Evolutionary conservation across 2,329 filamentous ascomycete species (phyloP).

Genomic region (Calonectria honghensis): DNA sequence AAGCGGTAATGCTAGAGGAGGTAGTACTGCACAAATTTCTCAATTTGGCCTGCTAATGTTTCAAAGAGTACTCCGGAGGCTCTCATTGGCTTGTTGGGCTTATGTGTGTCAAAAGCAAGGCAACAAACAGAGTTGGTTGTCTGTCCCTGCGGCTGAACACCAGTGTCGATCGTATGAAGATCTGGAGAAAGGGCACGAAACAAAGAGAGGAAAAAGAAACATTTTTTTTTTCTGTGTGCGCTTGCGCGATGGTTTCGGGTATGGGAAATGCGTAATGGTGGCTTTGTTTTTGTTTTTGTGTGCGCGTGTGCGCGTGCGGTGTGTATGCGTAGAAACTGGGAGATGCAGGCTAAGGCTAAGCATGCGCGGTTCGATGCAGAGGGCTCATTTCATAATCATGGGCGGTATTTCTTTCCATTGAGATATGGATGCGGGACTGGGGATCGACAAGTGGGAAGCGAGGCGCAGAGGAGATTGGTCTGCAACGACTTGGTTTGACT

Average conservation of each 20-base stretch:
- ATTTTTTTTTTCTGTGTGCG: neutral
- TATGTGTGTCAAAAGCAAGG: neutral
- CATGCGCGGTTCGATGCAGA: neutral
- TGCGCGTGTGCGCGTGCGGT: too few relatives aligned
- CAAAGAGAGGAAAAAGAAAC: neutral
- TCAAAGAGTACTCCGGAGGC: neutral
- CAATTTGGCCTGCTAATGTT: constrained; percentile 16
- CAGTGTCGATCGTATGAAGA: neutral
- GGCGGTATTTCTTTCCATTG: neutral
- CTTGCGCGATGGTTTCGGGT: constrained; percentile 5
- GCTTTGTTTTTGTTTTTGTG: neutral
- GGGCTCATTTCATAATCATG: neutral
- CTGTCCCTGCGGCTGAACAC: constrained; percentile 7
- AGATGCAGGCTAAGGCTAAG: constrained; percentile 13
- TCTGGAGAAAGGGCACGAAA: constrained; percentile 5
- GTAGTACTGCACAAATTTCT: constrained; percentile 12
- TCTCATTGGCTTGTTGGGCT: constrained; percentile 1
- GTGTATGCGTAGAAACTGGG: neutral
- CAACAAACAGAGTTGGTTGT: neutral
- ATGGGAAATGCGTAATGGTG: neutral
- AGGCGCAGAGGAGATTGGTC: neutral
- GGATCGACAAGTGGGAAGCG: neutral
- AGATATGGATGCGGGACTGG: neutral
- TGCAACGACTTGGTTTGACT: neutral
- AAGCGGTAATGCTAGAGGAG: constrained; percentile 5